Conservation (phyloP, 805 yeast species). For the Candida sithepensis region DNA sequence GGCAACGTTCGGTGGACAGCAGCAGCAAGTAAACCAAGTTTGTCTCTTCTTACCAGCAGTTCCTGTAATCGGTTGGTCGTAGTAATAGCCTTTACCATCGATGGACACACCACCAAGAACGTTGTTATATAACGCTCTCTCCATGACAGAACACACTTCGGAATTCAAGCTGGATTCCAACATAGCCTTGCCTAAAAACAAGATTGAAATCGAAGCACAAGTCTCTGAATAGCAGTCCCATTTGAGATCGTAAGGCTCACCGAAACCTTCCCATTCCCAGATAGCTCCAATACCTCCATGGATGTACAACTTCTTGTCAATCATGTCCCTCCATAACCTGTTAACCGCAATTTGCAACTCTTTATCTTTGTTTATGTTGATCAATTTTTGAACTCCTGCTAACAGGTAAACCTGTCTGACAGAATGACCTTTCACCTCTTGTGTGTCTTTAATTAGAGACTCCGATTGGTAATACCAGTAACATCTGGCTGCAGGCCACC, state of each 20-base stretch:
- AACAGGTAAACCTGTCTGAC: constrained; percentile 22
- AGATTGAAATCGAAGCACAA: constrained; percentile 25
- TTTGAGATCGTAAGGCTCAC: constrained; percentile 20
- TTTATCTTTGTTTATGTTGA: constrained; percentile 13
- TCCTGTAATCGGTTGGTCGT: constrained; percentile 22
- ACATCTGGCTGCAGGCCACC: constrained; percentile 18
- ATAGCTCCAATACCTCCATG: constrained; percentile 27
- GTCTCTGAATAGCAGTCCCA: constrained; percentile 26
- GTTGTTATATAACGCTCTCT: constrained; percentile 22
- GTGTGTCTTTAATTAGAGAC: constrained; percentile 12
- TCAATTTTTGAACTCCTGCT: constrained; percentile 22
- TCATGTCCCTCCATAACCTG: constrained; percentile 19
- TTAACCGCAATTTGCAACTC: constrained; percentile 11
- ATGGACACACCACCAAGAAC: constrained; percentile 24
- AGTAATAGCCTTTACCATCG: constrained; percentile 21
- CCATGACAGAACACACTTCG: constrained; percentile 19
- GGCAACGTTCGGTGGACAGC: constrained; percentile 29
- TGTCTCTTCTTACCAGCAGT: constrained; percentile 11
- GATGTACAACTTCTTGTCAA: constrained; percentile 20
- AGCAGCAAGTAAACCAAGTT: constrained; percentile 21
- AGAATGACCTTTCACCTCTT: constrained; percentile 21
- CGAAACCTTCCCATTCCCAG: constrained; percentile 25
- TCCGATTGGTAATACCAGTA: constrained; percentile 24
- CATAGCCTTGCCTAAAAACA: constrained; percentile 19
- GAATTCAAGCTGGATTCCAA: constrained; percentile 10